phyloP scores from a whole-genome alignment of 2,329 filamentous ascomycete genomes.

The Lasiodiplodia sp. region DNA sequence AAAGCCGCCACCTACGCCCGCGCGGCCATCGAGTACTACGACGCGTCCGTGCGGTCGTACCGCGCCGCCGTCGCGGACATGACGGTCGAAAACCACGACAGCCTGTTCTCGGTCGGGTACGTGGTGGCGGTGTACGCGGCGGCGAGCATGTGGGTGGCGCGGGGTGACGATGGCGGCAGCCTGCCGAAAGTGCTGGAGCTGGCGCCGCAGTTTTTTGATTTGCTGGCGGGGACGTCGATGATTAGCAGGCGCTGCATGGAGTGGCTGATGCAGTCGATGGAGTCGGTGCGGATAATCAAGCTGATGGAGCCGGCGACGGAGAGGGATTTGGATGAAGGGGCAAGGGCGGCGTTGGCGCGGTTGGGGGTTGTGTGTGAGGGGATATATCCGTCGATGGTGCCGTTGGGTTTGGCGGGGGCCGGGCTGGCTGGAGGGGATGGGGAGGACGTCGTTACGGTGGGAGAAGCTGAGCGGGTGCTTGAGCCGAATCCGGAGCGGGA shows the following conservation, averaged over 20 bases:
- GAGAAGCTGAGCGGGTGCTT: too few relatives aligned
- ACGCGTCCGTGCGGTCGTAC: conserved; percentile 42
- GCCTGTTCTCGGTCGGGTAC: conserved; percentile 35
- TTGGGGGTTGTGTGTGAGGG: background rate
- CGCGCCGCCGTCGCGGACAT: conserved; percentile 40
- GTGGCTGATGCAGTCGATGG: background rate
- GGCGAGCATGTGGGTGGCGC: background rate
- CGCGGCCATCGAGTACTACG: conserved; percentile 46
- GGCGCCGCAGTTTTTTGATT: background rate
- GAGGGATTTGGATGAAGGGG: background rate
- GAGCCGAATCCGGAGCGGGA: background rate
- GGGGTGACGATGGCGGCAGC: background rate
- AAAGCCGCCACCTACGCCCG: conserved; percentile 39
- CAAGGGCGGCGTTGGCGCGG: background rate
- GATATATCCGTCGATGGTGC: background rate
- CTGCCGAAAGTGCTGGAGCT: background rate
- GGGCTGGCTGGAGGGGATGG: too few relatives aligned
- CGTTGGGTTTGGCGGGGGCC: too few relatives aligned
- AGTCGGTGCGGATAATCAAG: background rate
- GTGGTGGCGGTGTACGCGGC: background rate
- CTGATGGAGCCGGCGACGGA: background rate
- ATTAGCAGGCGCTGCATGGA: background rate
- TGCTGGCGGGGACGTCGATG: background rate
- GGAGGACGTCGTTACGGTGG: background rate
- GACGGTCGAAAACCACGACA: conserved; percentile 39